Percentiles rank a stretch among this genome's conserved stretches.
Conservation (phyloP, 139 green algal genomes). For the Trebouxia sp. region DNA sequence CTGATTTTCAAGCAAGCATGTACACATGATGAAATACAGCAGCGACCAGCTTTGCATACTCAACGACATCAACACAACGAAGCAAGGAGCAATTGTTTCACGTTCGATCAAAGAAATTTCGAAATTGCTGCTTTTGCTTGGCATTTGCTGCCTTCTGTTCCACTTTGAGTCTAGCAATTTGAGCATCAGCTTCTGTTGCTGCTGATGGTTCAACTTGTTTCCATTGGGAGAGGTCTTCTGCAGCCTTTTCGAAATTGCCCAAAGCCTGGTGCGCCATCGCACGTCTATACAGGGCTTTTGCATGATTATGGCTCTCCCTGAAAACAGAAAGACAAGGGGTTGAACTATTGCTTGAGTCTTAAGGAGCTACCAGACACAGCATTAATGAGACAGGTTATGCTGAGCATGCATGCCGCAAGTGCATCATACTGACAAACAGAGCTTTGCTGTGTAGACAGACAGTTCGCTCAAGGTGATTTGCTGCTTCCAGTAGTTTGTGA, state of each 20-base stretch:
- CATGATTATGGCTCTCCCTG: slow-evolving; percentile 34
- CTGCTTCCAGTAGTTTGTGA: not conserved
- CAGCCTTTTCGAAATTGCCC: slow-evolving; percentile 60
- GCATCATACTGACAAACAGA: no score
- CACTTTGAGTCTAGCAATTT: slow-evolving; percentile 45
- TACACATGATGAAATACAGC: no score
- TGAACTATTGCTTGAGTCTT: not conserved
- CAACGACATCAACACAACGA: no score
- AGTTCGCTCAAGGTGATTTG: not conserved
- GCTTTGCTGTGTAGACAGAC: no score
- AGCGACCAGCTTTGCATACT: no score
- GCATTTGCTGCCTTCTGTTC: slow-evolving; percentile 41
- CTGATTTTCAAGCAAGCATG: no score
- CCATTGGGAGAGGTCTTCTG: slow-evolving; percentile 45
- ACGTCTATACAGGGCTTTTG: slow-evolving; percentile 51
- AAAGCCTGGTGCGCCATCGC: slow-evolving; percentile 41
- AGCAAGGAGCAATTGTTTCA: not conserved
- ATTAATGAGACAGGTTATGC: no score
- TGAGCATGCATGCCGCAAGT: no score
- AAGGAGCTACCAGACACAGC: not conserved
- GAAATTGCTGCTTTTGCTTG: slow-evolving; percentile 28
- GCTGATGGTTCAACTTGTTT: slow-evolving; percentile 37
- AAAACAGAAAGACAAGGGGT: not conserved
- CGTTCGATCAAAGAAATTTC: slow-evolving; percentile 20
- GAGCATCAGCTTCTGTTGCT: slow-evolving; percentile 44